Percentiles rank a stretch among this genome's conserved stretches.
Conservation (phyloP, 306 rosid genomes). For the Phaseolus lunatus region DNA sequence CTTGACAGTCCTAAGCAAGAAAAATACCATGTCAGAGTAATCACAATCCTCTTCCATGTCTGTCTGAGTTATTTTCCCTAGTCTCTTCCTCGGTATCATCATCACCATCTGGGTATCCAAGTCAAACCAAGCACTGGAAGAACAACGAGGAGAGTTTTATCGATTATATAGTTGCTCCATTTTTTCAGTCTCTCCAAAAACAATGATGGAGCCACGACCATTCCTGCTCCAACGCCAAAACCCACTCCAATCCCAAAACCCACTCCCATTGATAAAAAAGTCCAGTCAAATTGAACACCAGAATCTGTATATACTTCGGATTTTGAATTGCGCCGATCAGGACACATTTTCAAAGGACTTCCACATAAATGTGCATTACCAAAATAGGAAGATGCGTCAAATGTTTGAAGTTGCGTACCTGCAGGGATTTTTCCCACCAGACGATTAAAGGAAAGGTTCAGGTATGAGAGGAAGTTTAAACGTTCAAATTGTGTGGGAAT, state of each 20-base stretch:
- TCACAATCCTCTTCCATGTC: slow-evolving; percentile 26
- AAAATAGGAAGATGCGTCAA: slow-evolving; percentile 20
- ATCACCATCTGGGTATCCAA: slow-evolving; percentile 44
- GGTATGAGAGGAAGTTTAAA: slow-evolving; percentile 49
- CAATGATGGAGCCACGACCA: slow-evolving; percentile 54
- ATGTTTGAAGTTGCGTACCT: slow-evolving; percentile 46
- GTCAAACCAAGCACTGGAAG: slow-evolving; percentile 64
- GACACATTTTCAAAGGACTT: neutral
- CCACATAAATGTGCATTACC: slow-evolving; percentile 48
- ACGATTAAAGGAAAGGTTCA: slow-evolving; percentile 53
- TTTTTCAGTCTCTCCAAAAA: slow-evolving; percentile 63
- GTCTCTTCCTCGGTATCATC: slow-evolving; percentile 49
- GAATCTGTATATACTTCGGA: neutral
- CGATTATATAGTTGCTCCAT: slow-evolving; percentile 60
- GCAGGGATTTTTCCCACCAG: slow-evolving; percentile 50
- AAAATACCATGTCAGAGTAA: no score
- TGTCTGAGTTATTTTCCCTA: slow-evolving; percentile 38
- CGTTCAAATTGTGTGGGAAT: slow-evolving; percentile 48
- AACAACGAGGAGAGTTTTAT: slow-evolving; percentile 56
- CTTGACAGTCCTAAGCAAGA: no score
- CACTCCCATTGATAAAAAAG: slow-evolving; percentile 49
- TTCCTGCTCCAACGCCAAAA: slow-evolving; percentile 73
- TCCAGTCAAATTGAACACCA: slow-evolving; percentile 55
- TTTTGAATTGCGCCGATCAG: neutral
- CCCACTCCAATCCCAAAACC: slow-evolving; percentile 82